These are phyloP conservation scores for Elasticomyces elasticus DNA, from an alignment of 495 filamentous ascomycete genomes.

Conservation along the genomic window DNA sequence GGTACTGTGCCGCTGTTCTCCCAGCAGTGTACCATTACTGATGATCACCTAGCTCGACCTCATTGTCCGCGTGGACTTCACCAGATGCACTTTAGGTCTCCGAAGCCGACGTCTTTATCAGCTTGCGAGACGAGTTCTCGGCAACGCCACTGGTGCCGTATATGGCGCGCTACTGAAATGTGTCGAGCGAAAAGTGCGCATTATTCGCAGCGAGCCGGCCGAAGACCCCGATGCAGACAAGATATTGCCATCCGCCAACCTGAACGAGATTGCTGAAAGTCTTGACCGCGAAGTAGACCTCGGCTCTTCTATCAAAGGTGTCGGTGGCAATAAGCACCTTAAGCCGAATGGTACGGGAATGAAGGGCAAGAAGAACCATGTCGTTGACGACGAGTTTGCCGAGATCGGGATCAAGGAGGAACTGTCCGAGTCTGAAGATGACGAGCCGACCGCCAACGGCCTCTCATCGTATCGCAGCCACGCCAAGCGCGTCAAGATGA, in stretches of 20 bases:
- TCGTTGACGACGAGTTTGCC: neutral
- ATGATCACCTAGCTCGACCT: constrained; percentile 41
- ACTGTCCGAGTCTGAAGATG: constrained; percentile 7
- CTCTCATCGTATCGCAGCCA: constrained; percentile 12
- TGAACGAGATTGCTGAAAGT: constrained; percentile 36
- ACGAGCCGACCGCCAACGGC: constrained; percentile 11
- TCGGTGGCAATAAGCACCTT: neutral
- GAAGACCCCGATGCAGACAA: constrained; percentile 37
- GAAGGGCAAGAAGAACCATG: neutral
- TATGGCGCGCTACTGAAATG: constrained; percentile 62
- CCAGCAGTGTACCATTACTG: constrained; percentile 6
- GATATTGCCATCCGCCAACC: constrained; percentile 26
- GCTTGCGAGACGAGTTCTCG: constrained; percentile 48
- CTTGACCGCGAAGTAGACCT: constrained; percentile 12
- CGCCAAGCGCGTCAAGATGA: constrained; percentile 39
- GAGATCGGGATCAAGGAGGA: constrained; percentile 14
- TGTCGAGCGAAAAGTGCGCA: constrained; percentile 49
- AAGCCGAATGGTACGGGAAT: constrained; percentile 3
- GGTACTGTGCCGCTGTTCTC: constrained; percentile 15
- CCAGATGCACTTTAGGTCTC: constrained; percentile 69
- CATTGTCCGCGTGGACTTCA: constrained; percentile 72
- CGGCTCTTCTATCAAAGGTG: neutral
- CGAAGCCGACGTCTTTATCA: constrained; percentile 66
- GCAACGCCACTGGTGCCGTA: constrained; percentile 57
- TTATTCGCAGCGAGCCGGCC: constrained; percentile 16